phyloP scores from a whole-genome alignment of 73 alveolate genomes.

The Symbiodinium pilosum region DNA sequence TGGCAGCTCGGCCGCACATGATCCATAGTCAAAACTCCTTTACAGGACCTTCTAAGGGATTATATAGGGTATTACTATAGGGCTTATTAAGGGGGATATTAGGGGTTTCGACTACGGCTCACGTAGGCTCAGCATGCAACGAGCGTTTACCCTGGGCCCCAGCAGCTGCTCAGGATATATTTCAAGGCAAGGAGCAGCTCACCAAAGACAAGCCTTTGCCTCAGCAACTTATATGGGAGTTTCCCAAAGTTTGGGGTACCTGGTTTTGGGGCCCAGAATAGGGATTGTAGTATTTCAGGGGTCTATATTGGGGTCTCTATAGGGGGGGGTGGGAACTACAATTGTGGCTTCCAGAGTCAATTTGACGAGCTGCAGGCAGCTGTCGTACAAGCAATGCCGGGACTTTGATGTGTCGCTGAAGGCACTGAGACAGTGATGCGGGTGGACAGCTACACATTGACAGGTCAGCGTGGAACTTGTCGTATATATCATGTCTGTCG shows the following conservation, averaged over 20 bases:
- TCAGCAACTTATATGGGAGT: neutral
- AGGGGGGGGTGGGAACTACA: neutral
- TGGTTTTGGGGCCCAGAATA: too few relatives aligned
- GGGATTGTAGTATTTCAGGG: too few relatives aligned
- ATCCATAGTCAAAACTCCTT: neutral
- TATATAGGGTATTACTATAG: too few relatives aligned
- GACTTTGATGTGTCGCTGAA: conserved; percentile 28
- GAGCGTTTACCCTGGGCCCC: neutral
- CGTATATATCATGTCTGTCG: too few relatives aligned
- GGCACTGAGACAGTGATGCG: too few relatives aligned
- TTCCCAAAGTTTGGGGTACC: too few relatives aligned
- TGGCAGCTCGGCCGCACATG: conserved; percentile 8
- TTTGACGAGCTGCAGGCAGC: neutral
- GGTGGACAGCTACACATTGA: too few relatives aligned
- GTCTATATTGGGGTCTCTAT: neutral
- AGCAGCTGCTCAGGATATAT: conserved; percentile 4
- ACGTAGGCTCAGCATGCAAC: too few relatives aligned
- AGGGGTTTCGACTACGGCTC: too few relatives aligned
- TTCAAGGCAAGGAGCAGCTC: conserved; percentile 33
- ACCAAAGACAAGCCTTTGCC: conserved; percentile 29
- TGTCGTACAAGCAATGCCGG: conserved; percentile 41
- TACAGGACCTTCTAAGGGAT: too few relatives aligned
- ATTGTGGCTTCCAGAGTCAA: neutral
- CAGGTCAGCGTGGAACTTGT: too few relatives aligned
- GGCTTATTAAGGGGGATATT: too few relatives aligned